These are phyloP conservation scores for Leucaena leucocephala DNA, from an alignment of 306 rosid species.

Conservation along the genomic window DNA sequence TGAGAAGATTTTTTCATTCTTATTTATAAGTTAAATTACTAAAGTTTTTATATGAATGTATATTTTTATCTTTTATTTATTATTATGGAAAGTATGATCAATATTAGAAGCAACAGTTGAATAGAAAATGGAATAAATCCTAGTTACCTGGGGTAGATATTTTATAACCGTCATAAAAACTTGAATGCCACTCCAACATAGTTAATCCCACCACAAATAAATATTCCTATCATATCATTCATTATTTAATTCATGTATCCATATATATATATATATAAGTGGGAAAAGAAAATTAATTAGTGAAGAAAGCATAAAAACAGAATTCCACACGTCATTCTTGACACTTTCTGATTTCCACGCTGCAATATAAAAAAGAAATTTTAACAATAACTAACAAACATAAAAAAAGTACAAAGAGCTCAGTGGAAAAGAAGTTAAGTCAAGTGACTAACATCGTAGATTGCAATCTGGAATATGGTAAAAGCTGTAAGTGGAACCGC, in stretches of 20 bases:
- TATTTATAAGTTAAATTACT: no score
- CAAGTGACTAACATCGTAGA: no score
- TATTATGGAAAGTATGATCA: no score
- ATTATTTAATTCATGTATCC: neutral
- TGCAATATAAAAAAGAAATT: conserved; percentile 17
- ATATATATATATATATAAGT: no score
- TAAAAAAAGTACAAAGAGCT: neutral
- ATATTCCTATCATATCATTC: neutral
- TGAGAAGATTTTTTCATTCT: no score
- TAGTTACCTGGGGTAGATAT: conserved; percentile 95
- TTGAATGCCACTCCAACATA: conserved; percentile 80
- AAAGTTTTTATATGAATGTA: no score
- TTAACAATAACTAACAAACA: no score
- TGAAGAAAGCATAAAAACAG: conserved; percentile 34
- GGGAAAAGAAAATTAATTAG: neutral
- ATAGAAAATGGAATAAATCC: conserved; percentile 16
- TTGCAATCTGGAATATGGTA: no score
- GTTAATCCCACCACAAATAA: neutral
- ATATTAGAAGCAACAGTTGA: no score
- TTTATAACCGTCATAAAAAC: conserved; percentile 76
- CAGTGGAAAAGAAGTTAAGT: neutral
- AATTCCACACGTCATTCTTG: conserved; percentile 57
- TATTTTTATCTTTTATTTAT: no score
- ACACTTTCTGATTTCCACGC: conserved; percentile 91
- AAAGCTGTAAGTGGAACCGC: no score